Conservation (phyloP, 768 basidiomycete species). For the Collybia sordida region DNA sequence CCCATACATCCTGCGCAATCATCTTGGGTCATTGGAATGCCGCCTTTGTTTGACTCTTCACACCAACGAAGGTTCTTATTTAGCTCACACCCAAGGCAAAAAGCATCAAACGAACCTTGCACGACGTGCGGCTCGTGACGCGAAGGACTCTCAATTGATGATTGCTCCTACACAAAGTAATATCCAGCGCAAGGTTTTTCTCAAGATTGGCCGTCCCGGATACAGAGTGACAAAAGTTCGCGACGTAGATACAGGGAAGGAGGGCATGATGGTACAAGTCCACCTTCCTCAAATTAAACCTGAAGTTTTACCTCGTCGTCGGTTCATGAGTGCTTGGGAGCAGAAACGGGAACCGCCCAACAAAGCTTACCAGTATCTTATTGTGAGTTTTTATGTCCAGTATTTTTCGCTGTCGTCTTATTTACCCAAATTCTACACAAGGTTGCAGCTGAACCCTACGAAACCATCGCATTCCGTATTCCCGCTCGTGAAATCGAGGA, state of each 20-base stretch:
- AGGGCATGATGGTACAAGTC: constrained; percentile 97
- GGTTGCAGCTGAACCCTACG: constrained; percentile 99
- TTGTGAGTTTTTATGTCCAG: constrained; percentile 59
- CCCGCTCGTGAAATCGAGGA: constrained; percentile 97
- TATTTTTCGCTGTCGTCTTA: constrained; percentile 9
- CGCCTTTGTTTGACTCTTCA: constrained; percentile 96
- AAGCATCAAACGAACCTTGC: constrained; percentile 99
- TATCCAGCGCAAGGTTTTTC: constrained; percentile 89
- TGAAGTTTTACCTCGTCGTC: constrained; percentile 77
- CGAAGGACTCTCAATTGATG: constrained; percentile 90
- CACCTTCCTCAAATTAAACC: constrained; percentile 93
- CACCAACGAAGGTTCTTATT: constrained; percentile 99
- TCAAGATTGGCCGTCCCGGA: constrained; percentile 96
- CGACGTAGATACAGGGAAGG: constrained; percentile 85
- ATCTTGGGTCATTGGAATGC: constrained; percentile 97
- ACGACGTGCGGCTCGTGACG: constrained; percentile 94
- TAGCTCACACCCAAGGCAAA: constrained; percentile 99
- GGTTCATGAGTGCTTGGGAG: constrained; percentile 98
- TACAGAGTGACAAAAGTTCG: constrained; percentile 97
- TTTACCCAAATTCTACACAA: constrained; percentile 35
- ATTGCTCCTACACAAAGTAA: constrained; percentile 78
- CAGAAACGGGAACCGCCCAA: constrained; percentile 94
- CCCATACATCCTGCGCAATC: constrained; percentile 98
- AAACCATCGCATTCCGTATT: constrained; percentile 98
- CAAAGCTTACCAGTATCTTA: constrained; percentile 95